Percentiles rank a stretch among this genome's conserved stretches.
These are phyloP conservation scores for Platanthera guangdongensis DNA, from an alignment of 106 monocot genomes.

Conservation along the genomic window DNA sequence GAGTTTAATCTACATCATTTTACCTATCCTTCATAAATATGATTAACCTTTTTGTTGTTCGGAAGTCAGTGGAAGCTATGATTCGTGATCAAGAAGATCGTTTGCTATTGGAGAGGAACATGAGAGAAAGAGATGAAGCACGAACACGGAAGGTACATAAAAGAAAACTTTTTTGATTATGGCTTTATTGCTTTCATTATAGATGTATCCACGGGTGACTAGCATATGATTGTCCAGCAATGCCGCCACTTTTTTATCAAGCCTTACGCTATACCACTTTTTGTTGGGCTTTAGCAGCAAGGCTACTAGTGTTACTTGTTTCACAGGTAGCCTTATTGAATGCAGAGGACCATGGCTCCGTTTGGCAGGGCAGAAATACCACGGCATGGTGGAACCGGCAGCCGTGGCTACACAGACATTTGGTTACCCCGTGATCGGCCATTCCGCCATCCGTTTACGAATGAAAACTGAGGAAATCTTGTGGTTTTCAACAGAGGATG, in stretches of 20 bases:
- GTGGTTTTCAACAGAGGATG: too few species aligned
- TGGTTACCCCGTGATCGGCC: too few species aligned
- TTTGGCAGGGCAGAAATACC: too few species aligned
- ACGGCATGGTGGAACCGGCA: too few species aligned
- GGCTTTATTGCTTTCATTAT: not conserved
- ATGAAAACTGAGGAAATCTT: too few species aligned
- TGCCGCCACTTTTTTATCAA: not conserved
- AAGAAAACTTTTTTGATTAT: not conserved
- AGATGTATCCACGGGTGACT: not conserved
- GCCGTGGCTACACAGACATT: too few species aligned
- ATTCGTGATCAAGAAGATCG: conserved; percentile 81
- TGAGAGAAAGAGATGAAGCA: conserved; percentile 82
- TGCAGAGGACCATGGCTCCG: not conserved
- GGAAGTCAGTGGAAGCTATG: conserved; percentile 70
- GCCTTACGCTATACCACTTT: not conserved
- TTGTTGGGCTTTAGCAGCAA: not conserved
- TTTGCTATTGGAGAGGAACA: conserved; percentile 66
- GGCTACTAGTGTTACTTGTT: not conserved
- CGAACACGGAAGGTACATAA: conserved; percentile 57
- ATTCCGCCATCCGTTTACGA: too few species aligned
- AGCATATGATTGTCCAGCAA: not conserved
- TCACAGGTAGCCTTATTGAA: not conserved
- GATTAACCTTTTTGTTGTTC: not conserved
- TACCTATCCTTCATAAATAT: conserved; percentile 1
- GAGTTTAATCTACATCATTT: not conserved